Base-by-base conservation (phyloP, 345 rosid species). In the Salix exigua region DNA sequence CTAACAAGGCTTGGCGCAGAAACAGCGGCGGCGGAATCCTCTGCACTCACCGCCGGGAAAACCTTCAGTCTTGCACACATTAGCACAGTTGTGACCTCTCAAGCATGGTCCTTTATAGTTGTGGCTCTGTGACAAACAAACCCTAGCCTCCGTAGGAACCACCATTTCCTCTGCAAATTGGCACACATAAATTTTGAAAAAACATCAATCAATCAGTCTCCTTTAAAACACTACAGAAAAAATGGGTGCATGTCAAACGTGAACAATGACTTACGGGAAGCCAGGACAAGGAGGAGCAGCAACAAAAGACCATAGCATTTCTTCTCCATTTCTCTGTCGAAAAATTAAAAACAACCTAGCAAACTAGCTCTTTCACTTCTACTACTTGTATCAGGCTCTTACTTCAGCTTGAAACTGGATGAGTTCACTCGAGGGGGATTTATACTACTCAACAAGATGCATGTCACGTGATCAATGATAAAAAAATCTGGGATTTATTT, bases 101-200 rank as follows among this genome's bases (percentile, higher is more conserved):
- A n/a, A 0, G 77, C 88, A 85, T 4, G 70, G 1, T 14, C 82
- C 79, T 3, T 71, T 74, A 62, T 73, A 85, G 4, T 53, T 25
- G n/a, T 76, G 85, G 77, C 88, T 85, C 77, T 76, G 70, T 2
- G 86, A 80, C 75, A 81, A 25, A 73, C 88, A 85, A 11, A 78
- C 38, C 73, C 86, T 78, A 19, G 79, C 88, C 67, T 81, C 84
- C 3, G 51, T 31, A 44, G 68, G 64, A 28, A 78, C 61, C 75
- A 82, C 79, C 74, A 40, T 60, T 17, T 81, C 84, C 55, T 73
- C 82, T 80, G 74, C 72, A 74, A 11, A 38, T 42, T 16, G 7
- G 1, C 25, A 26, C 31, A 38, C 50, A 38, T 1, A 13, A 7
- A 67, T 21, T 38, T 19, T 18, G 2, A 38, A 9, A 19, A 33